phyloP scores from a whole-genome alignment of 2,329 filamentous ascomycete species.

The Lasiodiplodia citricola region DNA sequence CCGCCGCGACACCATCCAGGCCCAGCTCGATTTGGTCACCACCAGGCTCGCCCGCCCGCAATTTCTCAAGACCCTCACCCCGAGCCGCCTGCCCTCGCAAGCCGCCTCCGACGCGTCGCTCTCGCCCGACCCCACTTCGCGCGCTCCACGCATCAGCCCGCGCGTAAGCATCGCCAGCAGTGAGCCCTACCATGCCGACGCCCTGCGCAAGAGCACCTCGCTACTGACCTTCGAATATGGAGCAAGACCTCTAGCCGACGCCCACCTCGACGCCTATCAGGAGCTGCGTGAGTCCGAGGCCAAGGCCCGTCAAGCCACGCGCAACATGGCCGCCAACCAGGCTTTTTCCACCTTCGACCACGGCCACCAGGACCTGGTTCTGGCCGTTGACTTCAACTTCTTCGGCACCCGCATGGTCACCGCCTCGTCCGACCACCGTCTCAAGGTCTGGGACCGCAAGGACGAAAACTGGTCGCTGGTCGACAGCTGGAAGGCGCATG shows the following conservation, averaged over 20 bases:
- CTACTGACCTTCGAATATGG: conserved; percentile 26
- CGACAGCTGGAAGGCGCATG: conserved; percentile 89
- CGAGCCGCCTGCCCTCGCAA: conserved; percentile 44
- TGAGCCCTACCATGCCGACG: conserved; percentile 11
- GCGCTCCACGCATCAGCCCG: conserved; percentile 4
- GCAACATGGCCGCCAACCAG: conserved; percentile 43
- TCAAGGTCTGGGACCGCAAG: conserved; percentile 88
- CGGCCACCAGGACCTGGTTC: conserved; percentile 79
- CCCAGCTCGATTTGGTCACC: conserved; percentile 25
- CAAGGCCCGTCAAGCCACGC: conserved; percentile 37
- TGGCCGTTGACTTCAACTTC: conserved; percentile 86
- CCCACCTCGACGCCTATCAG: conserved; percentile 13
- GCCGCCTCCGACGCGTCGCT: conserved; percentile 44
- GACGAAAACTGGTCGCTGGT: conserved; percentile 77
- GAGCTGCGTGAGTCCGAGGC: conserved; percentile 24
- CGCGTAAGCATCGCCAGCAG: conserved; percentile 7
- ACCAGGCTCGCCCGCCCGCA: conserved; percentile 37
- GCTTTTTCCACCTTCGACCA: conserved; percentile 67
- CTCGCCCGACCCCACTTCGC: conserved; percentile 26
- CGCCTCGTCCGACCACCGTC: conserved; percentile 88
- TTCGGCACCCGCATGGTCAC: conserved; percentile 92
- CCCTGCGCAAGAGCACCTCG: conserved; percentile 17
- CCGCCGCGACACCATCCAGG: conserved; percentile 25
- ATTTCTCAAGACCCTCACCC: conserved; percentile 43
- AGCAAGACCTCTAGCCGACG: conserved; percentile 9